phyloP scores from a whole-genome alignment of 2,329 filamentous ascomycete species.

The Tolypocladium endophyticum region DNA sequence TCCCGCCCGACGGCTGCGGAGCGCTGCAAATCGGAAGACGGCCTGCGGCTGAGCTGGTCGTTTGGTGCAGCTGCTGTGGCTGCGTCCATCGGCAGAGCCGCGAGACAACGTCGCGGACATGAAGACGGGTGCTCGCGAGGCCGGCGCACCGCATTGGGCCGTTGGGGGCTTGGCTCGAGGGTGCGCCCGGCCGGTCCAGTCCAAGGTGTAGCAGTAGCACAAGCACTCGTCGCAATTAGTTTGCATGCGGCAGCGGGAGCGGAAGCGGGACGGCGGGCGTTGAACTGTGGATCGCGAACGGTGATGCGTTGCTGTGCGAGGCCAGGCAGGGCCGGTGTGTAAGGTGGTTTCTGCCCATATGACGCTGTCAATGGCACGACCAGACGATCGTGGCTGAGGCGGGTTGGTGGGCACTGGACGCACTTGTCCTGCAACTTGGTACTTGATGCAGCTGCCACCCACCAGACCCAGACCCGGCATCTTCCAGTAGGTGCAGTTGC shows the following conservation, averaged over 20 bases:
- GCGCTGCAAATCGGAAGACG: not conserved
- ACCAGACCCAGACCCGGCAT: not conserved
- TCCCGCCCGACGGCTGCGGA: not conserved
- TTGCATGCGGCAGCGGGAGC: not conserved
- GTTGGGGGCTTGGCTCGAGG: not conserved
- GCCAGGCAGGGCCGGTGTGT: not conserved
- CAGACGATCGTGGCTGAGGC: not conserved
- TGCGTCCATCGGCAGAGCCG: not conserved
- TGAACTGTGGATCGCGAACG: not conserved
- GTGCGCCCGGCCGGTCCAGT: not conserved
- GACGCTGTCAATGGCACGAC: not conserved
- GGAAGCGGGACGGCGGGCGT: not conserved
- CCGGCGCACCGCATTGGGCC: not conserved
- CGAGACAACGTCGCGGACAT: not conserved
- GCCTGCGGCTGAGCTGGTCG: not conserved
- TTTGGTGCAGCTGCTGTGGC: not conserved
- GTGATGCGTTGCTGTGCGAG: not conserved
- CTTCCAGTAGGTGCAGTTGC: not conserved
- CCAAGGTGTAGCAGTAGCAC: not conserved
- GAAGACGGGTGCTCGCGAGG: not conserved
- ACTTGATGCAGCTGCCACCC: not conserved
- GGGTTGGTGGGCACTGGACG: not conserved
- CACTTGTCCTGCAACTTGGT: not conserved
- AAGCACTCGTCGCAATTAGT: not conserved
- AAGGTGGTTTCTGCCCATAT: not conserved